Percentiles rank a stretch among this genome's conserved stretches.
Conservation (phyloP, 139 green algal genomes). For the Micromonas commoda region DNA sequence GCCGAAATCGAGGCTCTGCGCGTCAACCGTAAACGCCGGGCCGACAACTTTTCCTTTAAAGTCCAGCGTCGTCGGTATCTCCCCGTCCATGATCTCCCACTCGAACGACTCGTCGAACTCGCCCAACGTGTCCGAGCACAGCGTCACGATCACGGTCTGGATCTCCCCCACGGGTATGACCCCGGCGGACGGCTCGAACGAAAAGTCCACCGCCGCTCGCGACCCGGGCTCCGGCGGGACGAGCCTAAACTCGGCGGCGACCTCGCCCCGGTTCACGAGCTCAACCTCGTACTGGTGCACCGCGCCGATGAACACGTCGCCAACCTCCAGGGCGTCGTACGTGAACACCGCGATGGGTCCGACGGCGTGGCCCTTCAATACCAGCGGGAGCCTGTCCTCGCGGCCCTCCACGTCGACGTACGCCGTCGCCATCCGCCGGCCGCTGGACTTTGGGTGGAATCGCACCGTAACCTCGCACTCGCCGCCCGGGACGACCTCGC, state of each 20-base stretch:
- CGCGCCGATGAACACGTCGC: constrained; percentile 65
- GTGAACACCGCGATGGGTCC: constrained; percentile 58
- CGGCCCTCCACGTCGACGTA: constrained; percentile 58
- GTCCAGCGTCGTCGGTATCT: constrained; percentile 50
- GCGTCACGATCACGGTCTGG: constrained; percentile 46
- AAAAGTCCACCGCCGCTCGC: constrained; percentile 57
- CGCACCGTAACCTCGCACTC: constrained; percentile 61
- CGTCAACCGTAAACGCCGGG: constrained; percentile 57
- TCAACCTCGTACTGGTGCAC: constrained; percentile 65
- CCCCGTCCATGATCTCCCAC: constrained; percentile 51
- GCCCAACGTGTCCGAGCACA: constrained; percentile 60
- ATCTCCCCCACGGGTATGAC: constrained; percentile 40
- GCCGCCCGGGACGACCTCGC: constrained; percentile 50
- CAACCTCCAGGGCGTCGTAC: constrained; percentile 72
- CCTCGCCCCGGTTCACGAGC: constrained; percentile 59
- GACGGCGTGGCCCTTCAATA: constrained; percentile 38
- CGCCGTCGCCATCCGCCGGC: constrained; percentile 46
- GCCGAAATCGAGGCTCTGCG: constrained; percentile 59
- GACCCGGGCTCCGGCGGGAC: constrained; percentile 34
- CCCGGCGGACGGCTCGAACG: constrained; percentile 60
- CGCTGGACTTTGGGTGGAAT: constrained; percentile 54
- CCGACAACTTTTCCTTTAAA: constrained; percentile 61
- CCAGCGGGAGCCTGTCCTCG: constrained; percentile 48
- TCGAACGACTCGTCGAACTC: constrained; percentile 62
- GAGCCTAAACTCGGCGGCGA: constrained; percentile 38